These are phyloP conservation scores for Neofusicoccum umdonicola DNA, from an alignment of 2,329 filamentous ascomycete genomes.

Conservation along the genomic window DNA sequence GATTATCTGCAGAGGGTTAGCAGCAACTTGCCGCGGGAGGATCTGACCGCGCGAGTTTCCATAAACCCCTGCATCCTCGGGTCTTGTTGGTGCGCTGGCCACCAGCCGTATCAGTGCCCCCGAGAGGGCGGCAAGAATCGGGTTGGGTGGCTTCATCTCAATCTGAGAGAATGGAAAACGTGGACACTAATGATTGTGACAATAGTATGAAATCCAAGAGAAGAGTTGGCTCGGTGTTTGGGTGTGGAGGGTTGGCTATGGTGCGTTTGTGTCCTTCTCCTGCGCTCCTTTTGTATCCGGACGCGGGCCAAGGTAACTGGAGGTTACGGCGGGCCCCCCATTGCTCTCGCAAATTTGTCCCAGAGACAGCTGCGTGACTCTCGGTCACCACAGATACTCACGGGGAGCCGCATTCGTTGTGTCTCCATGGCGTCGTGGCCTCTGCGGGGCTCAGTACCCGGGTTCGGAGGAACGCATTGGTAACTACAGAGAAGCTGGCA, in stretches of 20 bases:
- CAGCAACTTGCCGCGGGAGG: background rate
- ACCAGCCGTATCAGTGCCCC: background rate
- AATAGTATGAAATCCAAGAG: too few species aligned
- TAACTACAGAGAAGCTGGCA: too few species aligned
- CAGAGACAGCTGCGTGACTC: background rate
- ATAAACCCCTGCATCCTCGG: background rate
- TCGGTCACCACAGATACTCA: background rate
- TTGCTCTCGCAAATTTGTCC: background rate
- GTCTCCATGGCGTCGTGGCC: background rate
- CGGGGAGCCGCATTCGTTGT: background rate
- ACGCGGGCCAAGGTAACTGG: too few species aligned
- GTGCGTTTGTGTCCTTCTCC: background rate
- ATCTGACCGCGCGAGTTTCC: background rate
- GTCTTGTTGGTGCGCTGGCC: background rate
- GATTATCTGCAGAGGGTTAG: background rate
- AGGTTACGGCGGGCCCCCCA: too few species aligned
- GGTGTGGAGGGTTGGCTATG: background rate
- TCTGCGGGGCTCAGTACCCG: background rate
- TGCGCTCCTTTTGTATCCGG: too few species aligned
- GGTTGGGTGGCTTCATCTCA: background rate
- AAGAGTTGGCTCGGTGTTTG: background rate
- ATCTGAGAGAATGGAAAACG: background rate
- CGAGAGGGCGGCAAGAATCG: background rate
- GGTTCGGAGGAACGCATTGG: background rate
- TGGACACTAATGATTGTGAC: too few species aligned